Evolutionary conservation across 257 asterid species (phyloP).

Genomic region (Nicotiana tomentosiformis): DNA sequence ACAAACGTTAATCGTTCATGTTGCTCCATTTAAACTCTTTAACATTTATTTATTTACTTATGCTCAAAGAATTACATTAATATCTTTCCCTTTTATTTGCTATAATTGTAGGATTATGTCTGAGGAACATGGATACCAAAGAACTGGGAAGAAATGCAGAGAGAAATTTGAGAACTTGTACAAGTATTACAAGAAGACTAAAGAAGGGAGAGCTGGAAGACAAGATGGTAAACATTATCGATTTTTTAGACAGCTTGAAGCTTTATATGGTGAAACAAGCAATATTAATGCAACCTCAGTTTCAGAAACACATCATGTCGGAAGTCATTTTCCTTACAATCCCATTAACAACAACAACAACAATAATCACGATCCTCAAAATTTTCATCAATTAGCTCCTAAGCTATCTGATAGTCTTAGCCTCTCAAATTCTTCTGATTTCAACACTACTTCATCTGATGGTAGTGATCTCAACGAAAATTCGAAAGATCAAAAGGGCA

Average conservation of each 20-base stretch:
- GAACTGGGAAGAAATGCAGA: conserved; percentile 96
- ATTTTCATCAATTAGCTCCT: neutral
- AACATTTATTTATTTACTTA: neutral
- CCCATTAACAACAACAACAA: neutral
- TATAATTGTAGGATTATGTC: conserved; percentile 63
- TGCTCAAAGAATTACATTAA: neutral
- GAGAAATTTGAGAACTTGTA: conserved; percentile 94
- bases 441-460: conserved; percentile 53
- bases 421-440: conserved; percentile 61
- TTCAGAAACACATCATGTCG: conserved; percentile 18
- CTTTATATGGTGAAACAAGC: conserved; percentile 70
- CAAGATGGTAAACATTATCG: conserved; percentile 97
- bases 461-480: conserved; percentile 27
- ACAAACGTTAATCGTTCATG: neutral
- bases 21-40: neutral
- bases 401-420: conserved; percentile 70
- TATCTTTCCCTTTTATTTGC: neutral
- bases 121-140: conserved; percentile 88
- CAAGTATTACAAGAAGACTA: conserved; percentile 96
- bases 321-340: neutral
- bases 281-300: conserved; percentile 23
- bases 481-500: conserved; percentile 19
- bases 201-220: conserved; percentile 93
- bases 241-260: conserved; percentile 96
- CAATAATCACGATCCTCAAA: neutral